phyloP scores from a whole-genome alignment of 2,329 filamentous ascomycete genomes.

The Chrysoporthe austroafricana region DNA sequence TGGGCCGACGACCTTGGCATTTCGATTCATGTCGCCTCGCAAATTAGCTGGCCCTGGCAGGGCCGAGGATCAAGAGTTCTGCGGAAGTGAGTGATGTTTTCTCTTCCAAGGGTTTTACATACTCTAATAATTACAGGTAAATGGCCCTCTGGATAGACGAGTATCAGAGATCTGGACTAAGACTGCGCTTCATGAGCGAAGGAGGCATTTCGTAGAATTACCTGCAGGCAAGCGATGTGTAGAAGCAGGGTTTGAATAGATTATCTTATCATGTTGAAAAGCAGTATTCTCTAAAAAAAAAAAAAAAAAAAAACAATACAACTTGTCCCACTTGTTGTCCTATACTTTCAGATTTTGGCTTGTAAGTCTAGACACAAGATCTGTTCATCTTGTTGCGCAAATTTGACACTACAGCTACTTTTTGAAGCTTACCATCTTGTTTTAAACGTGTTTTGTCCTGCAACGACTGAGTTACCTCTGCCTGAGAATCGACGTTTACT shows the following conservation, averaged over 20 bases:
- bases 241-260: background rate
- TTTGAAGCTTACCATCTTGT: too few species aligned
- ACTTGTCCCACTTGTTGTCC: too few species aligned
- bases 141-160: background rate
- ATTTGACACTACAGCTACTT: too few species aligned
- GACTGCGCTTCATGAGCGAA: background rate
- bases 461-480: too few species aligned
- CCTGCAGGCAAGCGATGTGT: background rate
- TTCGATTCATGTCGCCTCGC: constrained; percentile 51
- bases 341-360: too few species aligned
- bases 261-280: too few species aligned
- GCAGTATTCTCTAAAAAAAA: background rate
- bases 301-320: too few species aligned
- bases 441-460: too few species aligned
- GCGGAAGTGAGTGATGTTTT: constrained; percentile 19
- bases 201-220: background rate
- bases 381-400: too few species aligned
- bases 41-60: constrained; percentile 60
- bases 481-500: too few species aligned
- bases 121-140: background rate
- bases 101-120: background rate
- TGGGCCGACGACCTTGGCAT: constrained; percentile 59
- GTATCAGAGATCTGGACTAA: background rate
- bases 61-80: constrained; percentile 35
- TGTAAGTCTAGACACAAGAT: too few species aligned